Percentiles rank a stretch among this genome's conserved stretches.
These are phyloP conservation scores for Botrytis fragariae DNA, from an alignment of 2,329 filamentous ascomycete genomes.

Conservation along the genomic window DNA sequence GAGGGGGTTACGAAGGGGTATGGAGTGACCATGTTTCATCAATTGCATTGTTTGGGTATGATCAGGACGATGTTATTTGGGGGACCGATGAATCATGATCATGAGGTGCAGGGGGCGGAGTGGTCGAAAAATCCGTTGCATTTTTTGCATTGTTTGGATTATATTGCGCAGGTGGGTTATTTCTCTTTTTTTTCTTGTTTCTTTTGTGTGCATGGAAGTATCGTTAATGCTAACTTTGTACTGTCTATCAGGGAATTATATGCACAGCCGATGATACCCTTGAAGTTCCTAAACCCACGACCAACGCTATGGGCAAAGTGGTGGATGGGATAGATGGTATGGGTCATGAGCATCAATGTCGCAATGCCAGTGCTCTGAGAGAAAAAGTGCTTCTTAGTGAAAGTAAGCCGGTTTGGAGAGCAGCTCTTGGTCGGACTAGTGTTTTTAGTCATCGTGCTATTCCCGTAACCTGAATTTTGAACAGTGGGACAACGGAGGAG, in stretches of 20 bases:
- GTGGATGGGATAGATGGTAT: neutral
- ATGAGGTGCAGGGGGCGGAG: neutral
- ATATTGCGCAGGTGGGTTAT: neutral
- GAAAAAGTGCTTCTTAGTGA: constrained; percentile 5
- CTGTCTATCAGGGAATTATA: neutral
- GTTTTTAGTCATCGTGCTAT: constrained; percentile 1
- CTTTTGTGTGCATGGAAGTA: neutral
- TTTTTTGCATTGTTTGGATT: neutral
- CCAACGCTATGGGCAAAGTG: neutral
- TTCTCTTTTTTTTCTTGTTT: neutral
- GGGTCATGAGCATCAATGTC: neutral
- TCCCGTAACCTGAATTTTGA: neutral
- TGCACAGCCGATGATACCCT: neutral
- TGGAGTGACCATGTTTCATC: constrained; percentile 1
- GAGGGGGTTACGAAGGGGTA: neutral
- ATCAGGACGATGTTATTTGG: neutral
- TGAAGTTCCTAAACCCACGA: neutral
- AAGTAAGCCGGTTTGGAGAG: neutral
- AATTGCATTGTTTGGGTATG: constrained; percentile 2
- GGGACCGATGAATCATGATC: neutral
- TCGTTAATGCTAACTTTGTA: neutral
- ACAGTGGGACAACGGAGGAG: neutral
- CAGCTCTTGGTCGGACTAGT: constrained; percentile 2
- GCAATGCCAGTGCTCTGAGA: neutral
- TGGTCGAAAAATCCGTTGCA: neutral